Percentiles rank a stretch among this genome's conserved stretches.
Evolutionary conservation across 257 asterid species (phyloP).

Genomic region (Parsonsia alboflavescens): DNA sequence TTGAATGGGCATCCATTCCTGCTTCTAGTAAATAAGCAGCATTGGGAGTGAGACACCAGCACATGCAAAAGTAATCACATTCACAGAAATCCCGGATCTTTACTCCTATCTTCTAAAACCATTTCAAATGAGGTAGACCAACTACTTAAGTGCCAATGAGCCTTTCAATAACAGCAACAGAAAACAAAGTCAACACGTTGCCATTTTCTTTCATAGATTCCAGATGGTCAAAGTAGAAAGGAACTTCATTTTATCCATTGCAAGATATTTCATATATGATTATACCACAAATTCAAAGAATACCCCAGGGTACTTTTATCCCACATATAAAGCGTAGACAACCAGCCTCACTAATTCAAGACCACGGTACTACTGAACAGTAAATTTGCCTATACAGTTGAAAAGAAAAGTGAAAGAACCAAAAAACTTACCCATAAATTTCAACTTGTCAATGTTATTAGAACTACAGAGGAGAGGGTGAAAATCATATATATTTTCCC

Average conservation of each 20-base stretch:
- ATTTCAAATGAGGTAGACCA: neutral
- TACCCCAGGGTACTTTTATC: neutral
- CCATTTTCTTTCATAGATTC: neutral
- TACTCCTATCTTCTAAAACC: neutral
- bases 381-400: neutral
- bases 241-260: neutral
- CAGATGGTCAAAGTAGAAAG: neutral
- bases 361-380: neutral
- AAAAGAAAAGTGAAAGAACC: neutral
- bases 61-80: neutral
- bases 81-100: neutral
- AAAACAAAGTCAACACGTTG: neutral
- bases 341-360: neutral
- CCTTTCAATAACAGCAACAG: neutral
- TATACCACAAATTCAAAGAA: neutral
- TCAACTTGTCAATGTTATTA: neutral
- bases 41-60: neutral
- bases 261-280: neutral
- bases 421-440: neutral
- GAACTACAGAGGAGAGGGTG: neutral
- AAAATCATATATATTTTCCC: neutral
- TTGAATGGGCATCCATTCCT: constrained; percentile 23
- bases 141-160: neutral
- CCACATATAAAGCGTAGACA: neutral
- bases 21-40: constrained; percentile 24